Percentiles rank a stretch among this genome's conserved stretches.
Conservation (phyloP, 805 yeast species). For the Ogataea chonburiensis region DNA sequence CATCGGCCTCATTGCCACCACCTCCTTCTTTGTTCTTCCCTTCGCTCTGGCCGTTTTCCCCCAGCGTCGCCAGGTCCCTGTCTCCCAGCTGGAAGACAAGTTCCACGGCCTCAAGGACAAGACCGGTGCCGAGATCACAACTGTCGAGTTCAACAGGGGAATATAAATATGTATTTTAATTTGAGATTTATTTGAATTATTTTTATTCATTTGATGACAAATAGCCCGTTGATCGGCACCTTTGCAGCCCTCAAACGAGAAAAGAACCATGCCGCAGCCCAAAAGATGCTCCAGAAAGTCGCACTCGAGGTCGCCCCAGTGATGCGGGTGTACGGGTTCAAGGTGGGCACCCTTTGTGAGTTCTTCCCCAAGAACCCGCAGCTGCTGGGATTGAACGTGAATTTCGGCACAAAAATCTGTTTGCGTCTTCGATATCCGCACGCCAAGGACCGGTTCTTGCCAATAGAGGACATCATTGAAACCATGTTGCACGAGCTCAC, state of each 20-base stretch:
- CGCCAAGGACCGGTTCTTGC: constrained; percentile 53
- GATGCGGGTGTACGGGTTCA: constrained; percentile 64
- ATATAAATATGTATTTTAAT: too few species aligned
- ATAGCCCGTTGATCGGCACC: constrained; percentile 24
- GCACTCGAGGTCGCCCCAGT: constrained; percentile 75
- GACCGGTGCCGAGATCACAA: constrained; percentile 53
- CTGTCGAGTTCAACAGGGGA: constrained; percentile 90
- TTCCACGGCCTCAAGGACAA: constrained; percentile 61
- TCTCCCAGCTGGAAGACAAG: constrained; percentile 59
- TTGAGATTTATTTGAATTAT: too few species aligned
- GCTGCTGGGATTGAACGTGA: constrained; percentile 80
- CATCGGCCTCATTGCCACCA: constrained; percentile 78
- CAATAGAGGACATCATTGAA: constrained; percentile 66
- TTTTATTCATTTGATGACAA: constrained; percentile 4
- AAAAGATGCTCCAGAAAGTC: constrained; percentile 61
- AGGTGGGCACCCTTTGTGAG: constrained; percentile 70
- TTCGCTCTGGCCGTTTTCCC: constrained; percentile 97
- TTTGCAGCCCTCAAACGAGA: constrained; percentile 50
- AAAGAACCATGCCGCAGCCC: constrained; percentile 46
- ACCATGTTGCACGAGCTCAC: constrained; percentile 87
- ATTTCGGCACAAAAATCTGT: constrained; percentile 69
- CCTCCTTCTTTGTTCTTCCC: constrained; percentile 86
- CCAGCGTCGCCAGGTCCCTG: constrained; percentile 67
- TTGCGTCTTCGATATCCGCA: constrained; percentile 63
- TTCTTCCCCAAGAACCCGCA: constrained; percentile 70